These are phyloP conservation scores for Gossypium anomalum DNA, from an alignment of 345 rosid genomes.

Conservation along the genomic window DNA sequence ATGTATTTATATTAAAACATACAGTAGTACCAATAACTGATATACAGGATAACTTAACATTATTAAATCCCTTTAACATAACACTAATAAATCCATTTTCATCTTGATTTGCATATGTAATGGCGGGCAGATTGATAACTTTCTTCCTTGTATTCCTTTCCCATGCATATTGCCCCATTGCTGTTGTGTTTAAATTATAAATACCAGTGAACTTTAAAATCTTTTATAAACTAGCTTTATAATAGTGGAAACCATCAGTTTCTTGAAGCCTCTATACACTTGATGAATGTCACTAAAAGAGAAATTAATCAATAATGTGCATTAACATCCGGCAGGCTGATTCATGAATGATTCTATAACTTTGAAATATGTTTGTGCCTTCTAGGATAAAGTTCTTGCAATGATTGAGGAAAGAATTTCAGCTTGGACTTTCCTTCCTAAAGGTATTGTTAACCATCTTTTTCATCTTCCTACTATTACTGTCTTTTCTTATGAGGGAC, in stretches of 20 bases:
- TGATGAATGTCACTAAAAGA: not conserved
- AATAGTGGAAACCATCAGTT: not conserved
- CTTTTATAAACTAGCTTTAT: not conserved
- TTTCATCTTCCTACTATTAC: not conserved
- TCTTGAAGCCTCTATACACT: not conserved
- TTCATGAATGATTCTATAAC: constrained; percentile 3
- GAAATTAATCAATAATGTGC: not conserved
- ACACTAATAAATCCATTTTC: not conserved
- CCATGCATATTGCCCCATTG: not conserved
- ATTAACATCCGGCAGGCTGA: not conserved
- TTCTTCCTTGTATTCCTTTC: constrained; percentile 43
- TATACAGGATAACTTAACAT: no score
- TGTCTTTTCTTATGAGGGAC: not conserved
- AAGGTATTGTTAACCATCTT: constrained; percentile 35
- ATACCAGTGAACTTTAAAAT: constrained; percentile 16
- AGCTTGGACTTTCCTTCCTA: constrained; percentile 85
- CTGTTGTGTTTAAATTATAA: not conserved
- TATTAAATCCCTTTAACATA: not conserved
- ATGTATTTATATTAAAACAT: not conserved
- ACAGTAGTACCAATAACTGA: not conserved
- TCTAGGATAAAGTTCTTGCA: constrained; percentile 56
- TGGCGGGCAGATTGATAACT: not conserved
- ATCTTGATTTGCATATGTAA: not conserved
- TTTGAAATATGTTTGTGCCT: constrained; percentile 12
- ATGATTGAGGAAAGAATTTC: constrained; percentile 75